Conservation (phyloP, 495 filamentous ascomycete genomes). For the Pyrenopolyporus hunteri region DNA sequence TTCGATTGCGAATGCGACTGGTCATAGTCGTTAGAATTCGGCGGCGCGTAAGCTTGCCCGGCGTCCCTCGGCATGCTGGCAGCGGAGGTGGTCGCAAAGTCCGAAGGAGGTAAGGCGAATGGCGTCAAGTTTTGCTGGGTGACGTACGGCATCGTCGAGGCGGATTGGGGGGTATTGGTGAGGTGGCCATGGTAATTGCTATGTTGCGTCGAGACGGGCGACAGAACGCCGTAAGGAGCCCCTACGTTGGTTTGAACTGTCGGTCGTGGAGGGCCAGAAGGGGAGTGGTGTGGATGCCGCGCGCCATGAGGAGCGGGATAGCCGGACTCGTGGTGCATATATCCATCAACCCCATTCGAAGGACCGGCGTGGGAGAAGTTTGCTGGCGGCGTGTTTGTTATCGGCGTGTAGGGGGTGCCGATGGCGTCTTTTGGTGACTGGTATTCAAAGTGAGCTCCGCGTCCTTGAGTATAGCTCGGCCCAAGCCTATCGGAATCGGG, state of each 20-base stretch:
- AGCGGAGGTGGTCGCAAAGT: slow-evolving; percentile 49
- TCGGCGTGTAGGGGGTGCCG: slow-evolving; percentile 56
- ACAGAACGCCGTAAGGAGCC: slow-evolving; percentile 53
- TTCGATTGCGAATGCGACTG: slow-evolving; percentile 53
- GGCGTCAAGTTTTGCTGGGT: slow-evolving; percentile 59
- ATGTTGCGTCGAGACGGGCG: slow-evolving; percentile 55
- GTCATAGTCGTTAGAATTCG: slow-evolving; percentile 53
- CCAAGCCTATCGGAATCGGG: slow-evolving; percentile 58
- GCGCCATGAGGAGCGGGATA: slow-evolving; percentile 44
- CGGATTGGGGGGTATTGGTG: slow-evolving; percentile 51
- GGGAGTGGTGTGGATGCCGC: slow-evolving; percentile 50
- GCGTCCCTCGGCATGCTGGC: slow-evolving; percentile 33
- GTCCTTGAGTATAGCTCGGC: slow-evolving; percentile 50
- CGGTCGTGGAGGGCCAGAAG: slow-evolving; percentile 49
- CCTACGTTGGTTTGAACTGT: slow-evolving; percentile 54
- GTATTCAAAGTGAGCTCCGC: slow-evolving; percentile 56
- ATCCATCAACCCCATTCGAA: slow-evolving; percentile 49
- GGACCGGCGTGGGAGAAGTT: slow-evolving; percentile 47
- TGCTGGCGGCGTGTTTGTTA: slow-evolving; percentile 54
- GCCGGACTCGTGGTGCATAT: slow-evolving; percentile 52
- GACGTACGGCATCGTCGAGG: slow-evolving; percentile 50
- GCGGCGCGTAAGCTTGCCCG: slow-evolving; percentile 45
- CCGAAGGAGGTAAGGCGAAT: slow-evolving; percentile 63
- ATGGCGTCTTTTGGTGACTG: slow-evolving; percentile 58
- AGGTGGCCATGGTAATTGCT: slow-evolving; percentile 54